phyloP scores from a whole-genome alignment of 2,329 filamentous ascomycete genomes.

The Penicillium sp. region DNA sequence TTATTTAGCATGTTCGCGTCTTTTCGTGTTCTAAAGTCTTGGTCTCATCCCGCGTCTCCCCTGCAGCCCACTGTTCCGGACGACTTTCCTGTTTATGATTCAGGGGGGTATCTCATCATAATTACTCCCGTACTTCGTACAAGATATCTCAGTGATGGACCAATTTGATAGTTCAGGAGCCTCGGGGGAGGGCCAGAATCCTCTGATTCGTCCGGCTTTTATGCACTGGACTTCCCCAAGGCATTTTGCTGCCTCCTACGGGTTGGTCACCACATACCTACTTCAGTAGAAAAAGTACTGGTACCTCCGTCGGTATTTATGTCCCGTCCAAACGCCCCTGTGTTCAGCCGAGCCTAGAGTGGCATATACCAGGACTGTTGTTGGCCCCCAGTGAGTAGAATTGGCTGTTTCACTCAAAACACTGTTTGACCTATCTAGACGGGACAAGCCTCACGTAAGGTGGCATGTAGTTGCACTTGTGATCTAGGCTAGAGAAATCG shows the following conservation, averaged over 20 bases:
- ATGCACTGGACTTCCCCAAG: slow-evolving; percentile 8
- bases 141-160: slow-evolving; percentile 11
- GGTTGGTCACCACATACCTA: not conserved
- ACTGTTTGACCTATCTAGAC: slow-evolving; percentile 1
- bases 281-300: not conserved
- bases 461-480: slow-evolving; percentile 19
- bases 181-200: not conserved
- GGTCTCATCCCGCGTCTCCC: slow-evolving; percentile 1
- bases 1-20: slow-evolving; percentile 1
- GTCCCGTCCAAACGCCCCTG: slow-evolving; percentile 1
- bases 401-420: slow-evolving; percentile 7
- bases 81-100: slow-evolving; percentile 16
- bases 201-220: slow-evolving; percentile 16
- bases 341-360: slow-evolving; percentile 1
- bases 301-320: slow-evolving; percentile 7
- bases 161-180: slow-evolving; percentile 22
- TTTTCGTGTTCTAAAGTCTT: not conserved
- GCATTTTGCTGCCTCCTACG: not conserved
- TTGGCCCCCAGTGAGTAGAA: not conserved
- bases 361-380: not conserved
- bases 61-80: slow-evolving; percentile 5
- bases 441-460: slow-evolving; percentile 1
- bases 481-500: slow-evolving; percentile 9
- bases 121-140: not conserved
- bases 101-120: slow-evolving; percentile 13